Evolutionary conservation across 2,329 filamentous ascomycete genomes (phyloP), one percentile per base, ranked within the genome.

Genomic region (Pseudogymnoascus sp.): DNA sequence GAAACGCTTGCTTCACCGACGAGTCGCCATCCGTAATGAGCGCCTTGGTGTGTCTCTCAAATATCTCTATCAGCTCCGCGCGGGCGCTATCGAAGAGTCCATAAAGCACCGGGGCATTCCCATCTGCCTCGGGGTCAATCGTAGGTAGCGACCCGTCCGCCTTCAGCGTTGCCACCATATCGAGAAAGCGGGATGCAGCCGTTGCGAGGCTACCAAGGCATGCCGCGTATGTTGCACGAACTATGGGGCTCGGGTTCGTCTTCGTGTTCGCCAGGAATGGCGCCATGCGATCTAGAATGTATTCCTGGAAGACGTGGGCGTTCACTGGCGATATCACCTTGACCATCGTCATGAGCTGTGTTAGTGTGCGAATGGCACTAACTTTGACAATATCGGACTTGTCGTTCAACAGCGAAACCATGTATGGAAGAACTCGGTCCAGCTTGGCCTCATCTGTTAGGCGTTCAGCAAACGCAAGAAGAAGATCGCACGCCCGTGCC

Each of bases 401-500:
- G 72, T 99, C 95, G 65, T 86, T 88, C 11, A 99, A 79, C 29
- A 97, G 76, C 4, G 86, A 84, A 77, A 96, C 89, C 37, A 97
- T 79, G 72, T 97, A 97, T 1, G 95, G 95, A 60, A 99, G 78
- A 24, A 97, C 89, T 60, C 95, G 86, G 74, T 99, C 96, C 59
- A 99, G 80, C 74, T 97, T 97, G 2, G 93, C 93, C 76, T 99
- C 95, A 73, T 99, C 96, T 0, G 93, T 96, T 24, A 97, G 76
- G 64, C 90, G 83, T 76, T 97, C 93, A 0, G 93, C 87, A 74
- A 99, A 97, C 2, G 93, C 93, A 60, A 99, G 78, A 59, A 99
- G 81, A 42, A 99, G 82, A 73, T 99, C 95, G 71, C 95, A 96
- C 1, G 91, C 95, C 69, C 91, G 87, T 44, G 97, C 81, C 68